Base-by-base conservation (phyloP, 306 rosid species). In the Ormosia emarginata region DNA sequence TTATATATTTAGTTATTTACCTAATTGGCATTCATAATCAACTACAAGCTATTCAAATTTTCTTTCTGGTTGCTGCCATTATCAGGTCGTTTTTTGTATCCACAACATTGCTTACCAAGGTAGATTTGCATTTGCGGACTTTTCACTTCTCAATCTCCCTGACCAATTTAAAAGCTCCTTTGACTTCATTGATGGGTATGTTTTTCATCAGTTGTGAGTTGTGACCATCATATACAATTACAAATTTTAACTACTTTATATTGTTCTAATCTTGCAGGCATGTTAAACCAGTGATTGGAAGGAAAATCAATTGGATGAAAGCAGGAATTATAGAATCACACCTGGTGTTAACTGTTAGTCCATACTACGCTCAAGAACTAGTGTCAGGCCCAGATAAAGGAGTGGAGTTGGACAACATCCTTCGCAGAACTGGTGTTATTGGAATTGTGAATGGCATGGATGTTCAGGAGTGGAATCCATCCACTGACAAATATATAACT, bases 21-120 rank as follows among this genome's bases (percentile, higher is more conserved):
- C 70, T 76, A 46, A 50, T 14, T 47, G 37, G 14, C 80, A 37
- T 40, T 79, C 52, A 76, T 46, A 39, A 14, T 46, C 68, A 79
- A 47, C 56, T 61, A n/a, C 30, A 52, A 59, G 67, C 15, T 72
- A 64, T 46, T 33, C 43, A 67, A 67, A 47, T 13, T 67, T 67
- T 76, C 29, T 36, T 66, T 76, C 36, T 64, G 70, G 68, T 18
- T 81, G 44, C 11, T 83, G 13, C 50, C 49, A 59, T 65, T 78
- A 34, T 30, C 80, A 92, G 97, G 97, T 90, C 11, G 89, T 84
- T 47, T 91, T 84, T 66, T 91, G 97, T 85, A 90, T 93, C 69
- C 97, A 93, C 90, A 91, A 93, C 90, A 93, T 93, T 78, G 97
- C 95, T 46, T 91, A 91, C 85, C 97, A 91, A 85, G 97, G 97